These are phyloP conservation scores for Aegilops umbellulata DNA, from an alignment of 176 grass and related monocot species.

Conservation along the genomic window DNA sequence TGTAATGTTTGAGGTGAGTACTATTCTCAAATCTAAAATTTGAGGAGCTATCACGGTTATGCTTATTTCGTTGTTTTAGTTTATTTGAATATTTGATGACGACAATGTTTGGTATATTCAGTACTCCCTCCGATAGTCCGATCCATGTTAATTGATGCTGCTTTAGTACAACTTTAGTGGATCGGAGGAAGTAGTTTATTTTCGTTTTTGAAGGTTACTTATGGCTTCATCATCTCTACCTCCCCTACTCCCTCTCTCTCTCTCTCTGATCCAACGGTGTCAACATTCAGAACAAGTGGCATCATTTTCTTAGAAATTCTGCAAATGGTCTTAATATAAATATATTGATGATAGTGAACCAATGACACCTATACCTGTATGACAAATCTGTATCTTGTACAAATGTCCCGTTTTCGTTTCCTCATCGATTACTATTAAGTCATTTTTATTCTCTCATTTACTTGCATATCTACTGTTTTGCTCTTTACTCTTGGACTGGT, in stretches of 20 bases:
- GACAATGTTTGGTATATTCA: not conserved
- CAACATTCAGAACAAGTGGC: not conserved
- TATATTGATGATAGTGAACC: not conserved
- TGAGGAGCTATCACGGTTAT: not conserved
- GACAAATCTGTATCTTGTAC: not conserved
- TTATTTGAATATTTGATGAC: not conserved
- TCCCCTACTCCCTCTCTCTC: not conserved
- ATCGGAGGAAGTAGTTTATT: not conserved
- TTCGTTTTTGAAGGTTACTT: not conserved
- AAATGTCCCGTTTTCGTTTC: not conserved
- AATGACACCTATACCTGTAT: not conserved
- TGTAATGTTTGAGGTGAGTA: constrained; percentile 98
- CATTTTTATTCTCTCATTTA: constrained; percentile 1
- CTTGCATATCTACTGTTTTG: not conserved
- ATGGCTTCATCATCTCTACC: not conserved
- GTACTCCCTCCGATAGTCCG: too few species aligned
- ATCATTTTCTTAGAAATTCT: not conserved
- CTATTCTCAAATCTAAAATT: not conserved
- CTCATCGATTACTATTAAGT: not conserved
- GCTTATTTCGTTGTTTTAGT: constrained; percentile 1
- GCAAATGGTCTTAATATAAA: not conserved
- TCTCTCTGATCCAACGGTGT: not conserved
- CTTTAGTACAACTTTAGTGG: too few species aligned
- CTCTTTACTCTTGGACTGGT: not conserved
- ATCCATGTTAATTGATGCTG: too few species aligned